Evolutionary conservation across 1,139 yeast species (phyloP), one percentile per base, ranked within the genome.

Genomic region (Sugiyamaella grinbergsii): DNA sequence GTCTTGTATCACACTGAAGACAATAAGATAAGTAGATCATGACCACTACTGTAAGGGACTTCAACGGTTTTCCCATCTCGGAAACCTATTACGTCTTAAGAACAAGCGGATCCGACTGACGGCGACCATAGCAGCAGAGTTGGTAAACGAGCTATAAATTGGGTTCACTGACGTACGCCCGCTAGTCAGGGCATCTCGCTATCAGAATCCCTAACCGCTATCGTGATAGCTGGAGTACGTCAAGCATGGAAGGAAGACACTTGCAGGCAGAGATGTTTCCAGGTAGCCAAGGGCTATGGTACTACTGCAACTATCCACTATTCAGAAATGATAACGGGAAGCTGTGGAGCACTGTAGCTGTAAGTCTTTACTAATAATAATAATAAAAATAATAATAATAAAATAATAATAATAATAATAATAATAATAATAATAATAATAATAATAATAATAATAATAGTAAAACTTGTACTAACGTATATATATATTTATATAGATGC

Each of bases 401-500:
- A 32, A 32, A 32, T 32, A 32, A 32, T 24, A 13, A 37, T 20
- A 37, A 20, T 37, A 37, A 22, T 37, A 37, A 20, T 20, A 37
- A 37, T 18, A 34, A 19, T 34, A 34, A 19, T 32, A 32, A 32
- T 32, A 32, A 32, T 32, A 32, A 32, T 32, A n/a, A 33, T 33
- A 33, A 33, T 36, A 36, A 36, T 36, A 36, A 36, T 20, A 36
- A 36, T 36, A 36, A 36, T 36, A 36, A 36, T 36, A 36, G n/a
- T 3, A 36, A 20, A 5, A 20, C 16, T 10, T 22, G 18, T 22
- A 11, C 13, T 23, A 15, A 39, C 20, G 29, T 23, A 5, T 18
- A 36, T 36, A 26, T 34, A 16, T 19, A n/a, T n/a, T n/a, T n/a
- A 16, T 33, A 33, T 15, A 16, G 13, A 45, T 37, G 42, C 26